Evolutionary conservation across 1,284 basidiomycete species (phyloP).

Genomic region (Leccinum solheimii): DNA sequence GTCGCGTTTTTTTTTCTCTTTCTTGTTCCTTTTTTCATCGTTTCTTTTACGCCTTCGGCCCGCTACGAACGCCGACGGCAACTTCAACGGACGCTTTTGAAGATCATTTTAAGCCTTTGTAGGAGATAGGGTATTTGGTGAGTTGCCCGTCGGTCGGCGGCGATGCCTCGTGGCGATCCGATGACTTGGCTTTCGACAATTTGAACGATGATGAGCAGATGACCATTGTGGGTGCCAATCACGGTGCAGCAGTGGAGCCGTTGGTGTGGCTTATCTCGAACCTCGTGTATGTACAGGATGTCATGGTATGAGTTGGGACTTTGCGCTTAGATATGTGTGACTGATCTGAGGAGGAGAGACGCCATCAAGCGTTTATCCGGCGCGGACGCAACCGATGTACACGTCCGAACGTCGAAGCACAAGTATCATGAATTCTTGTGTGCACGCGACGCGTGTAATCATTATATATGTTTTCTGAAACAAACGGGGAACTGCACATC

Average conservation of each 20-base stretch:
- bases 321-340: background rate
- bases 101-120: constrained; percentile 4
- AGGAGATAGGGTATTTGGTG: constrained; percentile 3
- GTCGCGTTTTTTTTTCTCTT: background rate
- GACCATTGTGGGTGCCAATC: background rate
- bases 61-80: background rate
- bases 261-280: constrained; percentile 3
- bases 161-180: background rate
- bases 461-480: background rate
- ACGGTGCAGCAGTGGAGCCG: background rate
- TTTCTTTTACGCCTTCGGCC: background rate
- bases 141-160: background rate
- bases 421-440: background rate
- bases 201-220: background rate
- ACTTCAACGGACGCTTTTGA: constrained; percentile 5
- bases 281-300: background rate
- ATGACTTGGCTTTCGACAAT: background rate
- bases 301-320: background rate
- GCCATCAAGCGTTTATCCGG: background rate
- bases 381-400: background rate
- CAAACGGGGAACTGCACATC: background rate
- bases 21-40: background rate
- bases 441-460: background rate
- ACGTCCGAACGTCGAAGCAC: too few species aligned
- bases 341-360: background rate